Evolutionary conservation across 2,329 filamentous ascomycete species (phyloP).

Genomic region (Pestalotiopsis sp.): DNA sequence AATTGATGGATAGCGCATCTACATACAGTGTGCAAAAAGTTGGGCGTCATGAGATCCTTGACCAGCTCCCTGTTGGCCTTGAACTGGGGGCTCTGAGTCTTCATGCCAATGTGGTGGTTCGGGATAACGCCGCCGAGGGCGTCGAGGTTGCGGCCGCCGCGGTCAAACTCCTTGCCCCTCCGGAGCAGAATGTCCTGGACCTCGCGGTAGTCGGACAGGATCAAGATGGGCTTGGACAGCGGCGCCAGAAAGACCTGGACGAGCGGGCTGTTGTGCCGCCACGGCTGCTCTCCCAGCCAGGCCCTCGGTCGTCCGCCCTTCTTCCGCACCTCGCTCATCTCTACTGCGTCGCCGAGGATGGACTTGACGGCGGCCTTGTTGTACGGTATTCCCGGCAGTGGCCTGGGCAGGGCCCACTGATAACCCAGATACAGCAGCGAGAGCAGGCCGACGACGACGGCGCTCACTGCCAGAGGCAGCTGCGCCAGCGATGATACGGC

Average conservation of each 20-base stretch:
- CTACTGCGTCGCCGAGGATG: constrained; percentile 14
- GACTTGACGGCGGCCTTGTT: constrained; percentile 13
- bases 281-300: constrained; percentile 16
- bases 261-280: constrained; percentile 23
- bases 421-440: constrained; percentile 22
- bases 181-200: constrained; percentile 32
- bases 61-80: constrained; percentile 32
- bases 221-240: constrained; percentile 30
- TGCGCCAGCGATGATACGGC: constrained; percentile 11
- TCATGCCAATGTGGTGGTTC: constrained; percentile 33
- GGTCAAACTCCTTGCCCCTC: constrained; percentile 33
- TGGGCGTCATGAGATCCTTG: constrained; percentile 36
- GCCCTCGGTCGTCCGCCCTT: constrained; percentile 12
- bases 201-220: constrained; percentile 33
- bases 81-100: constrained; percentile 29
- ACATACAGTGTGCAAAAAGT: constrained; percentile 29
- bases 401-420: constrained; percentile 21
- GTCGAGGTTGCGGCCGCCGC: constrained; percentile 23
- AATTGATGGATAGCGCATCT: no score
- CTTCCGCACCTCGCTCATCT: constrained; percentile 12
- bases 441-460: constrained; percentile 9
- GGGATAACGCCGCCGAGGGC: constrained; percentile 20
- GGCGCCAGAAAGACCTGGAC: constrained; percentile 35
- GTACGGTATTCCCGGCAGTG: constrained; percentile 19
- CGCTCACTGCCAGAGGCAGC: constrained; percentile 12